phyloP scores from a whole-genome alignment of 1,139 yeast genomes.

The Blastobotrys petasosporus region DNA sequence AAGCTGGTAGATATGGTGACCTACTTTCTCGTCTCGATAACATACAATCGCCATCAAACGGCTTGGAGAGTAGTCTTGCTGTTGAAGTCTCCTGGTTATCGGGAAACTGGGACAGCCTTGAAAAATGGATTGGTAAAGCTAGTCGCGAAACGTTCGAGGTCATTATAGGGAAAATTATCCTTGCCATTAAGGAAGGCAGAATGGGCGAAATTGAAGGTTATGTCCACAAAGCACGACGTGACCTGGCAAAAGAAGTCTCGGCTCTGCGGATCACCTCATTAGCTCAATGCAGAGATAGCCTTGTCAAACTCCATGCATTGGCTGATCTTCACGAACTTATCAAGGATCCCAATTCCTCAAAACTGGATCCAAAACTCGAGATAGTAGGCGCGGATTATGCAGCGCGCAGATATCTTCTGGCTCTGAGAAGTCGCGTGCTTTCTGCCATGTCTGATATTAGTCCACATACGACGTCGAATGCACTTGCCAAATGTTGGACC shows the following conservation, averaged over 20 bases:
- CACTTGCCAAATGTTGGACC: constrained; percentile 50
- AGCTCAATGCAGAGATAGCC: constrained; percentile 48
- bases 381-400: constrained; percentile 34
- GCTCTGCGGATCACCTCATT: constrained; percentile 58
- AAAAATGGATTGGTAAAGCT: constrained; percentile 47
- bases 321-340: constrained; percentile 47
- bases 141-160: constrained; percentile 44
- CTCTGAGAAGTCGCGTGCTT: constrained; percentile 26
- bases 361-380: constrained; percentile 31
- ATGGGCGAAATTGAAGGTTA: constrained; percentile 35
- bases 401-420: constrained; percentile 34
- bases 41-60: constrained; percentile 14
- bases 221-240: constrained; percentile 47
- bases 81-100: constrained; percentile 67
- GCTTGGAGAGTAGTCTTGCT: constrained; percentile 50
- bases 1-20: constrained; percentile 54
- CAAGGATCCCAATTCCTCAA: constrained; percentile 18
- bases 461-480: constrained; percentile 35
- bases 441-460: constrained; percentile 46
- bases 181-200: constrained; percentile 38
- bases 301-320: constrained; percentile 65
- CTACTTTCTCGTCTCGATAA: constrained; percentile 31
- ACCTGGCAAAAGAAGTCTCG: constrained; percentile 58
- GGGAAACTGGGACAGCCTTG: constrained; percentile 49
- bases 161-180: constrained; percentile 58